A percentile compares a stretch with the other conserved stretches of the same genome.
Conservation (phyloP, 352 stramenopile genomes). For the Phytophthora ohioensis region DNA sequence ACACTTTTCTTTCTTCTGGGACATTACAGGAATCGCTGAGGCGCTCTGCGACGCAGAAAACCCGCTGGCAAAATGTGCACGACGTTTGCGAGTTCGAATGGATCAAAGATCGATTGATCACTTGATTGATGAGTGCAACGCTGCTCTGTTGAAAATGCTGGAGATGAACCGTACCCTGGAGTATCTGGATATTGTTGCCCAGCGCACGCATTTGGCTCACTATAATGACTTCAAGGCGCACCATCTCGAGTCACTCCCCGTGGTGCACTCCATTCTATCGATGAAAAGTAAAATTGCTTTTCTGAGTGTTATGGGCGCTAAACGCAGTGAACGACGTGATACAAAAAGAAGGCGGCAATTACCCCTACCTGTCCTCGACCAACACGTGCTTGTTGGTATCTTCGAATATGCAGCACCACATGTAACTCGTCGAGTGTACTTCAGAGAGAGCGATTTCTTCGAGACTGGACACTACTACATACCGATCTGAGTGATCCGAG, state of each 20-base stretch:
- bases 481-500: constrained; percentile 22
- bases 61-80: constrained; percentile 26
- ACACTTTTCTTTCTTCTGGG: constrained; percentile 11
- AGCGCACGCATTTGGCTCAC: constrained; percentile 19
- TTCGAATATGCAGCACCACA: constrained; percentile 33
- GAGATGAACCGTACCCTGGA: constrained; percentile 29
- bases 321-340: constrained; percentile 1
- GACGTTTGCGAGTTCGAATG: constrained; percentile 34
- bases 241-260: constrained; percentile 28
- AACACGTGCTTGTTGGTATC: constrained; percentile 27
- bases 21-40: constrained; percentile 16
- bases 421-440: constrained; percentile 35
- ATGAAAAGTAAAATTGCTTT: constrained; percentile 30
- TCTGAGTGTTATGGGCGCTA: constrained; percentile 28
- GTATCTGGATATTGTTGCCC: constrained; percentile 34
- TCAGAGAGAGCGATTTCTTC: constrained; percentile 32
- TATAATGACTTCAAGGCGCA: constrained; percentile 33
- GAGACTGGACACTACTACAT: constrained; percentile 24
- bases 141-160: constrained; percentile 23
- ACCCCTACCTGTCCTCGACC: constrained; percentile 20
- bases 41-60: constrained; percentile 27
- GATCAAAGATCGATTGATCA: constrained; percentile 5
- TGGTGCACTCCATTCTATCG: constrained; percentile 4
- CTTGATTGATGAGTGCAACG: constrained; percentile 18
- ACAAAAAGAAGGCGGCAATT: constrained; percentile 25